Base-by-base conservation (phyloP, 2,329 filamentous ascomycete species). In the Xylariaceae sp. region DNA sequence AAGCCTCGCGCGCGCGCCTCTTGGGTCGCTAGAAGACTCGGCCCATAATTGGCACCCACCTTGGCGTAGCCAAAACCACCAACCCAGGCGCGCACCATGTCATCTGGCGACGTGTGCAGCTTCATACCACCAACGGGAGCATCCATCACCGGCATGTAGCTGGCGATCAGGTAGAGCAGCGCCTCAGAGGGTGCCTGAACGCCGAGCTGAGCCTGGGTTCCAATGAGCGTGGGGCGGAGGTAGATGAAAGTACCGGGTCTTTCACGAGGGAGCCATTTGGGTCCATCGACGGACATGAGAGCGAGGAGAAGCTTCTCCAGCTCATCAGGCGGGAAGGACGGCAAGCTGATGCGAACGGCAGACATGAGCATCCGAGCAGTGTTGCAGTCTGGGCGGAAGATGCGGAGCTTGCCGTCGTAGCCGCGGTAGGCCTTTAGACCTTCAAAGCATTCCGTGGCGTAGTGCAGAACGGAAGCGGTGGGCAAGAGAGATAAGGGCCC, bases 21-120 rank as follows among this genome's bases (percentile, higher is more conserved):
- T 15, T 76, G 75, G 37, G 89, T 89, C 3, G 88, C 87, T 40
- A 88, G 73, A 40, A 96, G 74, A 16, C 79, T 83, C 15, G 90
- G 90, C 0, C 90, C 90, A 64, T 95, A 96, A 72, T 95, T 96
- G 47, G 90, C 90, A 41, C 90, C 90, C 26, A 96, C 79, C 68
- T 96, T 96, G 46, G 89, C 89, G 60, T 85, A 90, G 1, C 90
- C 90, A 63, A 94, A 95, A 9, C 91, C 90, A 47, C 90, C 90
- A 16, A 88, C 89, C 90, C 90, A 96, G 11, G 90, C 89, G 51
- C 90, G 84, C 43, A 95, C 82, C 72, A 84, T 87, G 63, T 95
- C 87, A 51, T 90, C 81, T 41, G 80, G 78, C 34, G 79, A 87
- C 0, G 89, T 91, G 59, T 91, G 78, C 34, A 95, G 78, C 55